These are phyloP conservation scores for Penicillium subrubescens DNA, from an alignment of 495 filamentous ascomycete genomes.

Conservation along the genomic window DNA sequence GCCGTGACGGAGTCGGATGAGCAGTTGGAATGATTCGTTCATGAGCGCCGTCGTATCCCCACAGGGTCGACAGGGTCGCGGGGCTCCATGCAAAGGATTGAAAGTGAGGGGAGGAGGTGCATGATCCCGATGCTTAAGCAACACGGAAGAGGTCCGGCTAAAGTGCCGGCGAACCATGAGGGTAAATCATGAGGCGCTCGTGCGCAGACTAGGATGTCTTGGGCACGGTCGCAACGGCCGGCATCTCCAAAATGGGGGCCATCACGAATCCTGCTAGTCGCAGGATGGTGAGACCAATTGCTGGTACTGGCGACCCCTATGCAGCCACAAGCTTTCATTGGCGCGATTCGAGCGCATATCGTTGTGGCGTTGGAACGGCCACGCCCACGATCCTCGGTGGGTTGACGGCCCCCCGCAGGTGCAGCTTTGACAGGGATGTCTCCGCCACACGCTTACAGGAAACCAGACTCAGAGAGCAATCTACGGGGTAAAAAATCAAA, in stretches of 20 bases:
- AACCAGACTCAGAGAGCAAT: slow-evolving; percentile 74
- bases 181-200: slow-evolving; percentile 1
- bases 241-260: slow-evolving; percentile 5
- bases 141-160: slow-evolving; percentile 1
- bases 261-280: slow-evolving; percentile 13
- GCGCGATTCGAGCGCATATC: slow-evolving; percentile 13
- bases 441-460: slow-evolving; percentile 55
- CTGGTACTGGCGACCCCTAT: slow-evolving; percentile 7
- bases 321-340: slow-evolving; percentile 21
- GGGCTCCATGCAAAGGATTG: background rate
- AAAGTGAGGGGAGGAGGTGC: background rate
- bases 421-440: slow-evolving; percentile 29
- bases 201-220: slow-evolving; percentile 19
- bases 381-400: slow-evolving; percentile 17
- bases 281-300: slow-evolving; percentile 14
- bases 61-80: background rate
- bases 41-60: background rate
- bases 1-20: background rate
- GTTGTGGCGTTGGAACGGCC: slow-evolving; percentile 11
- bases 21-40: background rate
- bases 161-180: slow-evolving; percentile 1
- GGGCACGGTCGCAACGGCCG: slow-evolving; percentile 19
- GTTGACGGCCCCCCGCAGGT: slow-evolving; percentile 25
- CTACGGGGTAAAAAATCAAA: slow-evolving; percentile 49
- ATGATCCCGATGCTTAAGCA: slow-evolving; percentile 1